These are phyloP conservation scores for Coemansia sp. DNA, from an alignment of 192 early-diverging fungal species.

Conservation along the genomic window DNA sequence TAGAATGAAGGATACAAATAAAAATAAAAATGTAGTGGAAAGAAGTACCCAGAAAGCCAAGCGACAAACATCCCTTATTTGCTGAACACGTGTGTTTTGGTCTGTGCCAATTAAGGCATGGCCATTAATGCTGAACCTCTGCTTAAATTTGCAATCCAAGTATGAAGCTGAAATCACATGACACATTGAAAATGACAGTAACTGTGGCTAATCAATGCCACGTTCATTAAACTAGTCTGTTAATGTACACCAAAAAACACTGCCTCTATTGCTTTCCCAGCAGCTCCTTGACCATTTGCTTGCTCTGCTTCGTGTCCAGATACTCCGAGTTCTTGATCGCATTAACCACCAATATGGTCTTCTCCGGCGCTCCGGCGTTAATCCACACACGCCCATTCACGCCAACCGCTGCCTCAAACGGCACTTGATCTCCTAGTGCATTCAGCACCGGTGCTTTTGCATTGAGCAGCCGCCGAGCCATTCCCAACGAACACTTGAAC, in stretches of 20 bases:
- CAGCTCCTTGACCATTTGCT: slow-evolving; percentile 56
- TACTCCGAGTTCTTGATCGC: slow-evolving; percentile 75
- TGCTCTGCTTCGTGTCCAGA: slow-evolving; percentile 58
- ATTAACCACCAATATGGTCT: slow-evolving; percentile 68
- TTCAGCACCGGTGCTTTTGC: slow-evolving; percentile 69
- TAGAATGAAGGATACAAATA: not conserved
- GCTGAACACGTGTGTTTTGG: no score
- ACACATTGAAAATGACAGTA: no score
- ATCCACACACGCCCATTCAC: slow-evolving; percentile 96
- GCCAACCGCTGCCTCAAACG: slow-evolving; percentile 89
- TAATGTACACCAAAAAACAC: not conserved
- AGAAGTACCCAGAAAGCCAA: no score
- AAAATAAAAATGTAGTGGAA: not conserved
- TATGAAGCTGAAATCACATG: no score
- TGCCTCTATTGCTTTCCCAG: slow-evolving; percentile 24
- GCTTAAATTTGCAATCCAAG: no score
- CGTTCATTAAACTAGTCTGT: not conserved
- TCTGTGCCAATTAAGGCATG: no score
- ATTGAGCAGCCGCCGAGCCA: slow-evolving; percentile 63
- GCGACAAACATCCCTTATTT: no score
- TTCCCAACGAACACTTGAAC: slow-evolving; percentile 77
- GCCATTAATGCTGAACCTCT: no score
- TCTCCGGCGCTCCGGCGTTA: slow-evolving; percentile 60
- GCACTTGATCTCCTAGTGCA: slow-evolving; percentile 66
- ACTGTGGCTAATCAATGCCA: no score